Conservation (phyloP, 2,329 filamentous ascomycete species). For the Xylariaceae sp. region DNA sequence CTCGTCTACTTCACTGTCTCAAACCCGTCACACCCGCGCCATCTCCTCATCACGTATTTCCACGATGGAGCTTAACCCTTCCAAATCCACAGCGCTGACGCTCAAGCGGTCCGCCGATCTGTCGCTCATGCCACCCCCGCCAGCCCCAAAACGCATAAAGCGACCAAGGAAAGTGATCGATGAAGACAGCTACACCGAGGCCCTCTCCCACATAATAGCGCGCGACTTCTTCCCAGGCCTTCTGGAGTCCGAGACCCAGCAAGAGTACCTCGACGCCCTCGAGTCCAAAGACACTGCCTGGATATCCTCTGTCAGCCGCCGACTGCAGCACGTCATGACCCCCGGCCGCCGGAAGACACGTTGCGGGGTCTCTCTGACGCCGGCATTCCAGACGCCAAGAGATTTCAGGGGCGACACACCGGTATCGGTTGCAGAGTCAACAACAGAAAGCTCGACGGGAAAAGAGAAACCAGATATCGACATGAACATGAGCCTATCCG, state of each 20-base stretch:
- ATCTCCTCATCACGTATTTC: too few relatives aligned
- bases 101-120: slow-evolving; percentile 60
- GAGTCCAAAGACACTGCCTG: slow-evolving; percentile 81
- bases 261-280: slow-evolving; percentile 88
- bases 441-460: slow-evolving; percentile 33
- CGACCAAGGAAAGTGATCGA: slow-evolving; percentile 83
- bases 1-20: too few relatives aligned
- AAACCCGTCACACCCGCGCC: too few relatives aligned
- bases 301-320: slow-evolving; percentile 77
- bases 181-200: slow-evolving; percentile 89
- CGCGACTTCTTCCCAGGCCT: slow-evolving; percentile 96
- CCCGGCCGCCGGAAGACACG: slow-evolving; percentile 53
- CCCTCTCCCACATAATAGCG: slow-evolving; percentile 89
- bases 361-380: slow-evolving; percentile 32
- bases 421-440: slow-evolving; percentile 48
- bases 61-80: slow-evolving; percentile 36
- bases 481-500: slow-evolving; percentile 74
- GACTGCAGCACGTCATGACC: slow-evolving; percentile 77
- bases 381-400: slow-evolving; percentile 56
- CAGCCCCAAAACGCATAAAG: slow-evolving; percentile 83
- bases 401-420: slow-evolving; percentile 74
- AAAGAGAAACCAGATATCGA: slow-evolving; percentile 55
- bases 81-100: slow-evolving; percentile 57
- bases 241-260: slow-evolving; percentile 78
- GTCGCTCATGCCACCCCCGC: slow-evolving; percentile 84